phyloP scores from a whole-genome alignment of 805 yeast genomes.

The Candida ficus region DNA sequence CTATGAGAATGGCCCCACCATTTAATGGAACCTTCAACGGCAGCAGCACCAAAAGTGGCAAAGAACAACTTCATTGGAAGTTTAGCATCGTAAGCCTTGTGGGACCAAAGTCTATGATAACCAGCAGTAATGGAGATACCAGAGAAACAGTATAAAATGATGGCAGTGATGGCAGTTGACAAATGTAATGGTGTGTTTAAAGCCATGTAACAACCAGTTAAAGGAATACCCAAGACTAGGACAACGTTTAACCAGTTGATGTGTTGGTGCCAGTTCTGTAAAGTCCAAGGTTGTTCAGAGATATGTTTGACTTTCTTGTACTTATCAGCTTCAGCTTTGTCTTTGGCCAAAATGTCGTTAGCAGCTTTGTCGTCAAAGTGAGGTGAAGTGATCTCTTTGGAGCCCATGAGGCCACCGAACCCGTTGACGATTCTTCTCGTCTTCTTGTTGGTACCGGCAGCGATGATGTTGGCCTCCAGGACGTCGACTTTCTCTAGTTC shows the following conservation, averaged over 20 bases:
- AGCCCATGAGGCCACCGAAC: slow-evolving; percentile 78
- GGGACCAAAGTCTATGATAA: slow-evolving; percentile 77
- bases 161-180: slow-evolving; percentile 25
- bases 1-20: slow-evolving; percentile 90
- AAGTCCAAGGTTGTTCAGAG: slow-evolving; percentile 76
- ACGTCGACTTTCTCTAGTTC: slow-evolving; percentile 44
- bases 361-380: slow-evolving; percentile 49
- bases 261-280: slow-evolving; percentile 65
- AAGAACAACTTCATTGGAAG: slow-evolving; percentile 56
- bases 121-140: slow-evolving; percentile 83
- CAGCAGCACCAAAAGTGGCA: slow-evolving; percentile 78
- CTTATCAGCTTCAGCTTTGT: slow-evolving; percentile 35
- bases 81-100: slow-evolving; percentile 63
- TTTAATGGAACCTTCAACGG: slow-evolving; percentile 80
- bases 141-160: slow-evolving; percentile 49
- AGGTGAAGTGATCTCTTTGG: slow-evolving; percentile 62
- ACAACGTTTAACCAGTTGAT: slow-evolving; percentile 73
- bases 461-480: slow-evolving; percentile 67
- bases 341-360: slow-evolving; percentile 40
- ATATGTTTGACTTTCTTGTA: slow-evolving; percentile 47
- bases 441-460: slow-evolving; percentile 75
- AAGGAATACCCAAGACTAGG: slow-evolving; percentile 59
- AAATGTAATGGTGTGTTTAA: slow-evolving; percentile 40
- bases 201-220: slow-evolving; percentile 44
- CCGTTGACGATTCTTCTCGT: slow-evolving; percentile 73